Evolutionary conservation across 2,329 filamentous ascomycete genomes (phyloP).

Genomic region (Nigrospora sphaerica): DNA sequence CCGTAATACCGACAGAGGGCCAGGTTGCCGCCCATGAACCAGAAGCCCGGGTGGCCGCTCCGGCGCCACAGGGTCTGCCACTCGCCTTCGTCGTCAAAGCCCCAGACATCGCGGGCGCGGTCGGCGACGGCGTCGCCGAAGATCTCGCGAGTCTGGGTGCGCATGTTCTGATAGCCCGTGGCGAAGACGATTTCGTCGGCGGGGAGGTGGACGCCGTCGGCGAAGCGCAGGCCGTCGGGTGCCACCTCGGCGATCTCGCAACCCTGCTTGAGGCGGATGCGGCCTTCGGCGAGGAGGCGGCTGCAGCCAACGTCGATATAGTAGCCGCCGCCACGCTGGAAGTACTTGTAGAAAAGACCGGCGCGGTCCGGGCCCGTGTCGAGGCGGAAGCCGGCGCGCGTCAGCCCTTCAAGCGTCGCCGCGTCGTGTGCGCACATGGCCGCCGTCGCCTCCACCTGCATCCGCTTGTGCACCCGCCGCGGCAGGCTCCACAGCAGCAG

Average conservation of each 20-base stretch:
- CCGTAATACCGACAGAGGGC: slow-evolving; percentile 39
- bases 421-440: slow-evolving; percentile 26
- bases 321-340: slow-evolving; percentile 53
- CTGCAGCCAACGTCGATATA: slow-evolving; percentile 51
- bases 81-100: slow-evolving; percentile 49
- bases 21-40: slow-evolving; percentile 45
- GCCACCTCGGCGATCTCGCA: slow-evolving; percentile 41
- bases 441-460: slow-evolving; percentile 40
- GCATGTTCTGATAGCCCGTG: slow-evolving; percentile 60
- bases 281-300: slow-evolving; percentile 46
- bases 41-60: slow-evolving; percentile 40
- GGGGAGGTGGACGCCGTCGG: slow-evolving; percentile 40
- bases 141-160: slow-evolving; percentile 50
- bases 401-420: slow-evolving; percentile 37
- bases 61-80: slow-evolving; percentile 40
- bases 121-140: slow-evolving; percentile 56
- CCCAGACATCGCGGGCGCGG: slow-evolving; percentile 53
- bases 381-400: slow-evolving; percentile 48
- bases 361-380: slow-evolving; percentile 47
- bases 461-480: slow-evolving; percentile 49
- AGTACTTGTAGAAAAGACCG: slow-evolving; percentile 52
- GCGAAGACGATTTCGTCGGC: slow-evolving; percentile 52
- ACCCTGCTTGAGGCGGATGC: slow-evolving; percentile 46
- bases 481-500: slow-evolving; percentile 52
- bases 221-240: slow-evolving; percentile 29